A percentile compares a stretch with the other conserved stretches of the same genome.
Evolutionary conservation across 2,329 filamentous ascomycete genomes (phyloP).

Genomic region (Pyrenophora tritici-repentis): DNA sequence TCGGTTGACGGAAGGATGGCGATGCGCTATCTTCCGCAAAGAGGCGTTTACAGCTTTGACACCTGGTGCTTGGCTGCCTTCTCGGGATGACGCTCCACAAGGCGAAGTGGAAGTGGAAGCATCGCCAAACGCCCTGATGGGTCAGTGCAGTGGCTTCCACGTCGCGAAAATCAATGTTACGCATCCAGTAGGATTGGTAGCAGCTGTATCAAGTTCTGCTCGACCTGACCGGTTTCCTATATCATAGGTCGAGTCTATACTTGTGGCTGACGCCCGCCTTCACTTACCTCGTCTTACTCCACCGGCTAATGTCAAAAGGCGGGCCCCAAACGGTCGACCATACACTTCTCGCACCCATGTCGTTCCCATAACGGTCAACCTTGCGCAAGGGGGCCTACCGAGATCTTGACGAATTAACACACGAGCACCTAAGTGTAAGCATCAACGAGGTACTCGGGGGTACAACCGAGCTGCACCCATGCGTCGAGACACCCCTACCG

Average conservation of each 20-base stretch:
- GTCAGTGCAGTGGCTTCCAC: conserved; percentile 17
- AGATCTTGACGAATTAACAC: conserved; percentile 30
- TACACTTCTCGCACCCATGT: conserved; percentile 25
- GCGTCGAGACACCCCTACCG: conserved; percentile 23
- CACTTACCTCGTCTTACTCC: conserved; percentile 13
- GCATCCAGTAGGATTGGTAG: not conserved
- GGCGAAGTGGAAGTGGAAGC: conserved; percentile 10
- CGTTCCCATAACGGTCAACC: conserved; percentile 21
- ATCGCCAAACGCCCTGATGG: conserved; percentile 11
- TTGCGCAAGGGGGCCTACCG: conserved; percentile 16
- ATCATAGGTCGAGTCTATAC: conserved; percentile 16
- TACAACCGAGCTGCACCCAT: conserved; percentile 32
- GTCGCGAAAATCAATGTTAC: conserved; percentile 20
- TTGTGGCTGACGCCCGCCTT: conserved; percentile 27
- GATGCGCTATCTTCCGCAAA: not conserved
- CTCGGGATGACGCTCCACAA: conserved; percentile 36
- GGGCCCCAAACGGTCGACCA: conserved; percentile 26
- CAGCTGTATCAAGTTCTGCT: conserved; percentile 24
- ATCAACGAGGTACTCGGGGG: conserved; percentile 31
- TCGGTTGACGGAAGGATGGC: not conserved
- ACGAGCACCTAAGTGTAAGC: conserved; percentile 16
- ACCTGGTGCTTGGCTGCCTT: conserved; percentile 22
- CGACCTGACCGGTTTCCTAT: conserved; percentile 20
- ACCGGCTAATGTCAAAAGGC: conserved; percentile 21
- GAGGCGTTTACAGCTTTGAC: not conserved